These are phyloP conservation scores for Tephrocybe sp. DNA, from an alignment of 768 basidiomycete genomes.

Conservation along the genomic window DNA sequence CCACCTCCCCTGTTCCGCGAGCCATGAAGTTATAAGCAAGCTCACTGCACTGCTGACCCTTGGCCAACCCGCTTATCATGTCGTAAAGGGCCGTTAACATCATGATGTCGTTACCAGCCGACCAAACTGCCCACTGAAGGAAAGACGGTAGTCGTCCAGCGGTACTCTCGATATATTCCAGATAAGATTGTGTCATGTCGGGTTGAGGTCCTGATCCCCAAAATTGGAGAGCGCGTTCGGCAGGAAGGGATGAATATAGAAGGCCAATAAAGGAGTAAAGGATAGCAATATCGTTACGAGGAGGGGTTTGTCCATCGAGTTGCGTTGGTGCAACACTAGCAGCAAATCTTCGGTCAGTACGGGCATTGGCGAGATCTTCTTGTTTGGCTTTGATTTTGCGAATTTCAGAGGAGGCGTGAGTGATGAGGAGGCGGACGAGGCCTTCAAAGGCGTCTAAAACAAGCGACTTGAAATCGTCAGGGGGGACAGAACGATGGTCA, in stretches of 20 bases:
- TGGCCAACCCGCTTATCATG: constrained; percentile 82
- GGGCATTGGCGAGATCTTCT: constrained; percentile 75
- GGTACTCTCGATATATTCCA: constrained; percentile 59
- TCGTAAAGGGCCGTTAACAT: constrained; percentile 84
- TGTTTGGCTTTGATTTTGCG: constrained; percentile 88
- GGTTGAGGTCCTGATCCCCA: constrained; percentile 66
- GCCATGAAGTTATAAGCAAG: constrained; percentile 88
- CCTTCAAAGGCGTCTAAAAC: constrained; percentile 67
- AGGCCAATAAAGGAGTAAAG: constrained; percentile 82
- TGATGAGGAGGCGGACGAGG: constrained; percentile 68
- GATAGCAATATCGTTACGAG: constrained; percentile 82
- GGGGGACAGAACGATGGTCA: constrained; percentile 42
- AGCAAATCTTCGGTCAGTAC: constrained; percentile 60
- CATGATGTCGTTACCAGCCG: constrained; percentile 65
- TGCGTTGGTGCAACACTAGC: constrained; percentile 37
- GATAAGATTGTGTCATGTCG: constrained; percentile 45
- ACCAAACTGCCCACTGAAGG: constrained; percentile 89
- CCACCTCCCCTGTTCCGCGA: constrained; percentile 66
- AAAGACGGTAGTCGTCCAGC: constrained; percentile 68
- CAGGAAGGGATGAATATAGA: constrained; percentile 69
- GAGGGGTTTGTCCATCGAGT: constrained; percentile 42
- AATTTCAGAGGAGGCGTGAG: constrained; percentile 75
- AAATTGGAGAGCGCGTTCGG: constrained; percentile 79
- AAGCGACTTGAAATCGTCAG: constrained; percentile 49
- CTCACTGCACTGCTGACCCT: constrained; percentile 83